These are phyloP conservation scores for Macrotyloma uniflorum DNA, from an alignment of 306 rosid species.

Conservation along the genomic window DNA sequence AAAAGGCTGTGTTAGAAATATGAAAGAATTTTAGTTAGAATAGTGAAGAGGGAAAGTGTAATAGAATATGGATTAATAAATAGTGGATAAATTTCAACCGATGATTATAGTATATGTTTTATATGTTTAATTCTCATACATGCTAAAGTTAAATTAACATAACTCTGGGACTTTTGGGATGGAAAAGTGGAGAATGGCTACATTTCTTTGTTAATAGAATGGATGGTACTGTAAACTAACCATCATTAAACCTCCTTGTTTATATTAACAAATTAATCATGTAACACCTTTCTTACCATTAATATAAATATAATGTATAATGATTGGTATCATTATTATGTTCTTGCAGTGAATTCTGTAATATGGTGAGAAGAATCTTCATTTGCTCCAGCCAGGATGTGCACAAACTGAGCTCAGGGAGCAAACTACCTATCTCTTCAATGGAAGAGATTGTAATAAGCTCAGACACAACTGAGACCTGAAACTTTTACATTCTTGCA, in stretches of 20 bases:
- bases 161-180: background rate
- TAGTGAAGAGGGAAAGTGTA: background rate
- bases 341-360: conserved; percentile 82
- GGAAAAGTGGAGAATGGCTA: background rate
- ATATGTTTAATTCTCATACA: background rate
- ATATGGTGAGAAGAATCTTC: conserved; percentile 81
- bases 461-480: conserved; percentile 62
- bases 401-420: conserved; percentile 73
- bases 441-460: conserved; percentile 64
- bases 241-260: background rate
- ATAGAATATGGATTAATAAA: background rate
- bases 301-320: background rate
- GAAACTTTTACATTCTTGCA: conserved; percentile 26
- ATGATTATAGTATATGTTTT: background rate
- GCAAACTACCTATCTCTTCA: conserved; percentile 54
- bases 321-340: background rate
- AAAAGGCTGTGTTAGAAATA: background rate
- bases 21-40: background rate
- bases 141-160: background rate
- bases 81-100: no score
- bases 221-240: background rate
- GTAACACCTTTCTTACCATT: background rate
- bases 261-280: background rate
- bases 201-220: conserved; percentile 48
- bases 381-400: conserved; percentile 79